phyloP scores from a whole-genome alignment of 179 eudicot species.

The Beta lomatogona region DNA sequence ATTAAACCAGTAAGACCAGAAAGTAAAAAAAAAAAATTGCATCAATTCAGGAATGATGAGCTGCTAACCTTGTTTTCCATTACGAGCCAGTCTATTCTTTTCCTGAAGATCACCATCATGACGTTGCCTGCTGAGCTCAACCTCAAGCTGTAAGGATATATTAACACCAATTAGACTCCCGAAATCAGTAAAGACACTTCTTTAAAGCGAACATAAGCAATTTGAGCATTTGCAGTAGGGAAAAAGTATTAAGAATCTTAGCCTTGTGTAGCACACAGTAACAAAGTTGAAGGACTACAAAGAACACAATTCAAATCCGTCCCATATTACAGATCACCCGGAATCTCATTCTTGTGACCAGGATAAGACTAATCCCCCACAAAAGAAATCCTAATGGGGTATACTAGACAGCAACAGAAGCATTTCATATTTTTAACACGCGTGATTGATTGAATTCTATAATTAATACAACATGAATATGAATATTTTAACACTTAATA shows the following conservation, averaged over 20 bases:
- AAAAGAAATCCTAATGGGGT: background rate
- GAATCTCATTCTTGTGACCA: background rate
- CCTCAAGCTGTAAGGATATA: conserved; percentile 56
- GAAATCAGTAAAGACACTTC: background rate
- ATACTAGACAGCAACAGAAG: background rate
- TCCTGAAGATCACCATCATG: conserved; percentile 76
- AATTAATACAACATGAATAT: no score
- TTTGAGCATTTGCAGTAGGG: background rate
- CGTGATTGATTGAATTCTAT: no score
- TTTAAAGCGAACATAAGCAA: background rate
- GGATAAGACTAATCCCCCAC: background rate
- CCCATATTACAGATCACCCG: background rate
- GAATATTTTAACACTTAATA: no score
- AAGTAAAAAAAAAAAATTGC: no score
- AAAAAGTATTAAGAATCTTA: background rate
- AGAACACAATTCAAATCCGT: background rate
- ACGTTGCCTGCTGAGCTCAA: conserved; percentile 75
- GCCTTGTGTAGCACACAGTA: background rate
- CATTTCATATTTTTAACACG: background rate
- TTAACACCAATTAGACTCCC: background rate
- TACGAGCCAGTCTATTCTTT: conserved; percentile 69
- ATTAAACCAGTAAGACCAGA: background rate
- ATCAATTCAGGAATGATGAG: background rate
- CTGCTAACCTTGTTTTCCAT: conserved; percentile 61
- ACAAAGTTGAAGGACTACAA: background rate